Evolutionary conservation across 225 moss, liverwort and hornwort species (phyloP).

Genomic region (Pseudisothecium myosuroides): DNA sequence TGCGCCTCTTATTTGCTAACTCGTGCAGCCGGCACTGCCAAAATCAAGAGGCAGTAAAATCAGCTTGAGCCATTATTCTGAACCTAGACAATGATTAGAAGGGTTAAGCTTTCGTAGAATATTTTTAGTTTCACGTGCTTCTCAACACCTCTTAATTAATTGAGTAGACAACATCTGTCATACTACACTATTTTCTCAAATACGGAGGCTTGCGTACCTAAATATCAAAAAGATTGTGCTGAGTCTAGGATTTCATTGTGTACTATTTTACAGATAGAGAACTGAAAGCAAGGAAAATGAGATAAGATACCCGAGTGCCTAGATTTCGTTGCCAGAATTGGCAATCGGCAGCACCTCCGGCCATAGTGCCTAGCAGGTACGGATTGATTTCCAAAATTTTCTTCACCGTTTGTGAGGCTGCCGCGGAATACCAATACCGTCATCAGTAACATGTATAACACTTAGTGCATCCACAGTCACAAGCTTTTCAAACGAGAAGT

Average conservation of each 20-base stretch:
- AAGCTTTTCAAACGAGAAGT: not conserved
- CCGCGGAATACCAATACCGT: not conserved
- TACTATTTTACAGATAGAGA: not conserved
- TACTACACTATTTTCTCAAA: not conserved
- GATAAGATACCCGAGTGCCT: conserved; percentile 51
- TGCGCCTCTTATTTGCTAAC: conserved; percentile 70
- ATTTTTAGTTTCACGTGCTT: not conserved
- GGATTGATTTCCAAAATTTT: conserved; percentile 90
- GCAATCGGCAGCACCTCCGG: conserved; percentile 86
- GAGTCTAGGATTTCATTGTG: not conserved
- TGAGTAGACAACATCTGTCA: not conserved
- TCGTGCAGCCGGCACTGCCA: conserved; percentile 81
- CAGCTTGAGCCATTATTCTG: not conserved
- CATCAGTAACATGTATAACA: not conserved
- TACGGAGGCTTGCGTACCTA: not conserved
- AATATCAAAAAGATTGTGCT: not conserved
- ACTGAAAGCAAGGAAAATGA: not conserved
- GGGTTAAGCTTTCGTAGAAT: not conserved
- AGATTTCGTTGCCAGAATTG: conserved; percentile 91
- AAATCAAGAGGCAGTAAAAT: not conserved
- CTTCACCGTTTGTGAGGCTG: conserved; percentile 81
- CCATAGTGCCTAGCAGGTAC: conserved; percentile 81
- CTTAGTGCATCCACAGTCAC: not conserved
- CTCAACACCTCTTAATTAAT: not conserved
- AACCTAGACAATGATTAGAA: not conserved